Evolutionary conservation across 2,329 filamentous ascomycete species (phyloP).

Genomic region (Chrysoporthe deuterocubensis): DNA sequence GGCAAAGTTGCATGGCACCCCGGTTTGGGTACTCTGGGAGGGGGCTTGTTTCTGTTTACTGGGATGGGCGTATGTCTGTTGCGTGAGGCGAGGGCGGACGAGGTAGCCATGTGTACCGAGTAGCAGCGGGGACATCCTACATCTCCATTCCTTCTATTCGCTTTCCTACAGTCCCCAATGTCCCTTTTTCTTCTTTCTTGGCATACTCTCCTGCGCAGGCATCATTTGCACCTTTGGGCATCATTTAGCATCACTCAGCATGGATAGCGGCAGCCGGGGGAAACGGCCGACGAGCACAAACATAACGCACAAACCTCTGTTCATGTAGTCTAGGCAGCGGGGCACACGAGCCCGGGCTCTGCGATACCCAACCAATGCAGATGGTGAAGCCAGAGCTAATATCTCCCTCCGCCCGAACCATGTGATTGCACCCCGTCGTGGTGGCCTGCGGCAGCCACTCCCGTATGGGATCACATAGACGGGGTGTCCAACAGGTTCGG

Average conservation of each 20-base stretch:
- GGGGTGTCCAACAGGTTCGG: background rate
- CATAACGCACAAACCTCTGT: background rate
- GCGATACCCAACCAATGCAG: constrained; percentile 21
- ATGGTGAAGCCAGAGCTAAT: constrained; percentile 1
- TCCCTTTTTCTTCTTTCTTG: constrained; percentile 8
- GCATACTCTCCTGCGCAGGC: constrained; percentile 11
- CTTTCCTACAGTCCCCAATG: constrained; percentile 8
- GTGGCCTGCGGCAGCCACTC: background rate
- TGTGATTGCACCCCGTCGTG: background rate
- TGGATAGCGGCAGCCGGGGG: constrained; percentile 18
- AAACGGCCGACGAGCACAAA: constrained; percentile 6
- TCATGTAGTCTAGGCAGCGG: background rate
- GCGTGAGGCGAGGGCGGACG: constrained; percentile 14
- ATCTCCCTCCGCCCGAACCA: background rate
- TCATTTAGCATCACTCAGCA: constrained; percentile 27
- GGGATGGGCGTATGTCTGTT: constrained; percentile 11
- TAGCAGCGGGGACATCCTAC: constrained; percentile 17
- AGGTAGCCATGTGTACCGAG: constrained; percentile 20
- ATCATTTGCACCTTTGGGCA: constrained; percentile 8
- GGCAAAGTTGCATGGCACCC: constrained; percentile 24
- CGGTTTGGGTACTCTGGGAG: constrained; percentile 11
- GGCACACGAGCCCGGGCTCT: constrained; percentile 8
- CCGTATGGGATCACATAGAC: background rate
- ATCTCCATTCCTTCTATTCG: constrained; percentile 17
- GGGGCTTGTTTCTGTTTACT: background rate